Conservation (phyloP, 352 stramenopile genomes). For the Aphanomyces astaci region DNA sequence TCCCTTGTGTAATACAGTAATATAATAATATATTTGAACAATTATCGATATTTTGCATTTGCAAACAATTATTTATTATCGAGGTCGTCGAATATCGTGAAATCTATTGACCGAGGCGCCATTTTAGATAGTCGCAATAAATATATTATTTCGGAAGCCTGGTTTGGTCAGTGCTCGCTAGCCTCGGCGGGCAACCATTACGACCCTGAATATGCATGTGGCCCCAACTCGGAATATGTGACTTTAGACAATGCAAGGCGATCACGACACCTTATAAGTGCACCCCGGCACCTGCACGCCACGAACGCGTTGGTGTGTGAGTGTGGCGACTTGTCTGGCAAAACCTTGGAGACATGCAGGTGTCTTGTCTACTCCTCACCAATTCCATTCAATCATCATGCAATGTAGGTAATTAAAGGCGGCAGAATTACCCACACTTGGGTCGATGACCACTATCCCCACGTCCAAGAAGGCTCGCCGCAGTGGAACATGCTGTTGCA, state of each 20-base stretch:
- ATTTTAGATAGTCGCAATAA: too few relatives aligned
- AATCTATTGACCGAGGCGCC: too few relatives aligned
- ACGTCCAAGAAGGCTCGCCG: conserved; percentile 33
- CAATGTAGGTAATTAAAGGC: background rate
- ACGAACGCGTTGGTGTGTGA: conserved; percentile 39
- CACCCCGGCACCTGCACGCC: conserved; percentile 30
- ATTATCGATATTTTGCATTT: too few relatives aligned
- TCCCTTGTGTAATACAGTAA: too few relatives aligned
- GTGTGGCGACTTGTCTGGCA: conserved; percentile 48
- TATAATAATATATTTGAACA: too few relatives aligned
- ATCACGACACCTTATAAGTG: conserved; percentile 40
- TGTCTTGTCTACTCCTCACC: background rate
- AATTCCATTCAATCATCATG: background rate
- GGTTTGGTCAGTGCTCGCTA: conserved; percentile 37
- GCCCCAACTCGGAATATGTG: conserved; percentile 43
- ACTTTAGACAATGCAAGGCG: conserved; percentile 31
- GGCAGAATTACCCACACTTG: conserved; percentile 28
- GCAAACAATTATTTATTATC: too few relatives aligned
- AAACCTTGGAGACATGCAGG: conserved; percentile 38
- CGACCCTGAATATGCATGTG: conserved; percentile 48
- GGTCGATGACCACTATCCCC: conserved; percentile 41
- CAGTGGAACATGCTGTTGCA: conserved; percentile 62
- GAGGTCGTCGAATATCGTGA: too few relatives aligned
- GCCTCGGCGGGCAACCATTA: conserved; percentile 45
- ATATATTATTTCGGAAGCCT: conserved; percentile 3